Evolutionary conservation across 2,329 filamentous ascomycete genomes (phyloP), one percentile per base, ranked within the genome.

Genomic region (Ophiognomonia clavigignenti-juglandacearum): DNA sequence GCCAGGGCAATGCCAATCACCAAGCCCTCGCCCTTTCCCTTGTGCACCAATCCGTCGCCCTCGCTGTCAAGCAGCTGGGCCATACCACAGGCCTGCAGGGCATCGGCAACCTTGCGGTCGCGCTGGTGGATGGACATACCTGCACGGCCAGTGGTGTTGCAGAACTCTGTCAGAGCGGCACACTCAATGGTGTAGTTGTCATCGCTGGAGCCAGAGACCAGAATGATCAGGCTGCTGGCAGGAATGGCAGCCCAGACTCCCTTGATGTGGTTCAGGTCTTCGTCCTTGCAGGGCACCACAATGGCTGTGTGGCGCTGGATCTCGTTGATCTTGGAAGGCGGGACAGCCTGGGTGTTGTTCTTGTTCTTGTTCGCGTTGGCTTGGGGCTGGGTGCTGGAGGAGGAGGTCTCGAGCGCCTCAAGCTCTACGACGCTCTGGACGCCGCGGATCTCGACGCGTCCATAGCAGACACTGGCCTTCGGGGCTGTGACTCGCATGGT

Each of bases 241-340:
- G 62, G 62, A 14, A 65, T 61, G 7, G 57, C 60, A 2, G 53
- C 50, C 29, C 64, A 49, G 8, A 65, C 62, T 20, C 53, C 54
- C 20, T 53, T 24, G 38, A 65, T 59, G 22, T 54, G 55, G 8
- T 48, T 22, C 10, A 54, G 43, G 2, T 52, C 36, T 45, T 65
- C 62, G 47, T 64, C 53, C 48, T 59, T 65, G 54, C 61, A 64
- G 4, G 62, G 60, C 0, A 65, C 58, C 2, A 65, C 56, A 23
- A 65, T 14, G 50, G 39, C 34, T 46, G 29, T 7, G 43, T 42
- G 6, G 31, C 8, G 9, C 16, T 34, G 31, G 31, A 16, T 26
- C 32, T n/a, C 46, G 24, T n/a, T 46, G 31, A 6, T 24, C 27
- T n/a, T 19, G 34, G 13, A 22, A 24, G 20, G 11, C 14, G 23